Conservation (phyloP, 495 filamentous ascomycete genomes). For the Talaromyces wortmannii region DNA sequence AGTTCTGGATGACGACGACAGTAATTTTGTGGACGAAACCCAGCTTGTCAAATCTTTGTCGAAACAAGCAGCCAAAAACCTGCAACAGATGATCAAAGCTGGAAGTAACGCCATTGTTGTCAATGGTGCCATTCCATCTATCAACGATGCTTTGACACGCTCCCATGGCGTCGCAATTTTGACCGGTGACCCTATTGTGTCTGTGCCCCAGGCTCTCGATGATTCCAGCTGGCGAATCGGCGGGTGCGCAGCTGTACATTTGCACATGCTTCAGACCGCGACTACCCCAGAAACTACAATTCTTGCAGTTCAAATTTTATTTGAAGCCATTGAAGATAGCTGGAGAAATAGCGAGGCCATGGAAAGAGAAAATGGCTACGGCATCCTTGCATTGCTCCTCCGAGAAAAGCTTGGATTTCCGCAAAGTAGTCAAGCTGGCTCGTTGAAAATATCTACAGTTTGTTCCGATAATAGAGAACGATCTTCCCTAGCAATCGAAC, state of each 20-base stretch:
- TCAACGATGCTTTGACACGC: conserved; percentile 79
- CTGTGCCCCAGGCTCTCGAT: conserved; percentile 74
- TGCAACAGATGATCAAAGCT: conserved; percentile 64
- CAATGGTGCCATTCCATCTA: conserved; percentile 79
- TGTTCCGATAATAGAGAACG: conserved; percentile 38
- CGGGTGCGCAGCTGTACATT: conserved; percentile 74
- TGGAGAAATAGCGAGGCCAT: conserved; percentile 99
- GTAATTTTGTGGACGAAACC: conserved; percentile 61
- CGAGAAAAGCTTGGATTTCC: conserved; percentile 62
- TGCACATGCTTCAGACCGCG: conserved; percentile 77
- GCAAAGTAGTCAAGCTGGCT: conserved; percentile 13
- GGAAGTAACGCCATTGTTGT: conserved; percentile 74
- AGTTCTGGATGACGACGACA: conserved; percentile 69
- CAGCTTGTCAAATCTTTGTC: conserved; percentile 72
- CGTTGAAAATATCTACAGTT: conserved; percentile 28
- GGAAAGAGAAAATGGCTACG: conserved; percentile 92
- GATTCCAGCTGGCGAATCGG: conserved; percentile 89
- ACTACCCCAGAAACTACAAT: conserved; percentile 58
- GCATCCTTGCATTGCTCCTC: conserved; percentile 71
- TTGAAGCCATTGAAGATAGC: conserved; percentile 74
- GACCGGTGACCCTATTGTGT: conserved; percentile 76
- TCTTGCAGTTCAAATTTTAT: conserved; percentile 75
- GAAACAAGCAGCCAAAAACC: conserved; percentile 60
- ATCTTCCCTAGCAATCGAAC: conserved; percentile 57
- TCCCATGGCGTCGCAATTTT: conserved; percentile 73